Conservation (phyloP, 176 grass and related monocot species). For the Oryza meridionalis region DNA sequence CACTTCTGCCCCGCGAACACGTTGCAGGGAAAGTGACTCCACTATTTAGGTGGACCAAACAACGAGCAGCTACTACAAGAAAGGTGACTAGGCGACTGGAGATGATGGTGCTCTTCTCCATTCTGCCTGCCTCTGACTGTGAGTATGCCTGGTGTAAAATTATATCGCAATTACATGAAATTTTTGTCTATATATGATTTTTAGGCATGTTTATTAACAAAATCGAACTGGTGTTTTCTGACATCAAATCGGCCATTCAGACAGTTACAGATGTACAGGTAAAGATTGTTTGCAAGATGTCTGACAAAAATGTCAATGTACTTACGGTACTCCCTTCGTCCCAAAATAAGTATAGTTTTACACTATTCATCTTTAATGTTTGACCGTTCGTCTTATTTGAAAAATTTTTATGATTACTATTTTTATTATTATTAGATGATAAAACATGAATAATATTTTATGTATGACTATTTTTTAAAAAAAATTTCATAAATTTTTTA, state of each 20-base stretch:
- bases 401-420: too few relatives aligned
- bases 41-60: not conserved
- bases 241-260: not conserved
- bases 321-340: too few relatives aligned
- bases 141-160: not conserved
- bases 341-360: too few relatives aligned
- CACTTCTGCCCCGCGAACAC: slow-evolving; percentile 25
- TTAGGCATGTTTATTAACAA: not conserved
- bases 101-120: slow-evolving; percentile 1
- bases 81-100: not conserved
- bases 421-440: too few relatives aligned
- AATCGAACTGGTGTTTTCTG: not conserved
- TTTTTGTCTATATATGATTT: too few relatives aligned
- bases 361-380: too few relatives aligned
- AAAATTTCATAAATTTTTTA: too few relatives aligned
- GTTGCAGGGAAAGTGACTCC: slow-evolving; percentile 34
- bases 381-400: too few relatives aligned
- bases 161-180: not conserved
- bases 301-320: not conserved
- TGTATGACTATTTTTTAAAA: too few relatives aligned
- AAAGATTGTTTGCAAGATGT: not conserved
- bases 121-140: not conserved
- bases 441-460: too few relatives aligned
- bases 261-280: not conserved
- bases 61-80: not conserved